Base-by-base conservation (phyloP, 257 asterid genomes). In the Scutellaria baicalensis region DNA sequence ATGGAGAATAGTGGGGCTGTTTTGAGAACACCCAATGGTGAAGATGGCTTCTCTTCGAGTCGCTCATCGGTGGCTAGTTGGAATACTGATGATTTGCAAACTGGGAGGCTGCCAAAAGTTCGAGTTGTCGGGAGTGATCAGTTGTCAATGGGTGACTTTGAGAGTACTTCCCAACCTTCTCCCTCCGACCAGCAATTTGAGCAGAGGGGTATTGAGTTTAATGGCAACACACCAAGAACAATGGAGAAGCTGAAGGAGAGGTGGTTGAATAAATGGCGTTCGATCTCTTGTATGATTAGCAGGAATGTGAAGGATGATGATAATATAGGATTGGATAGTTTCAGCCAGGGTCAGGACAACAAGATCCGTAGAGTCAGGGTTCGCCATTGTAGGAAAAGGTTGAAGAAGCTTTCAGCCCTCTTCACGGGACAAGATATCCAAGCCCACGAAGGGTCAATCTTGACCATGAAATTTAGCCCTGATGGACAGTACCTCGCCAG, bases 401-500 rank as follows among this genome's bases (percentile, higher is more conserved):
- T 75, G 71, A 93, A 90, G 85, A 96, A 93, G 71, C 82, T 93
- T 51, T 90, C 98, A 10, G 98, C 89, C 44, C 87, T 93, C 48
- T 90, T 85, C 81, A 75, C 62, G 13, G 96, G 88, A 48, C 97
- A 90, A 65, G 83, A 88, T 75, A 84, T 93, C 67, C 91, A 78
- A 77, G 98, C 97, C 14, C 98, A 93, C 5, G 80, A 90, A 66
- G 97, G 97, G 36, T 76, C 96, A 0, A 93, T 93, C 20, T 77
- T 85, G 84, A 35, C 93, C 0, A 93, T 93, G 97, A 93, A 90
- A 70, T 93, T 93, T 75, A 90, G 96, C 72, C 84, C 23, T 14
- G 96, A 88, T 14, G 98, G 98, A 12, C 92, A 81, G 68, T 85
- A 80, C 61, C 74, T 93, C 8, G 98, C 97, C 8, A 93, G 90